Evolutionary conservation across 257 asterid genomes (phyloP).

Genomic region (Lycium barbarum): DNA sequence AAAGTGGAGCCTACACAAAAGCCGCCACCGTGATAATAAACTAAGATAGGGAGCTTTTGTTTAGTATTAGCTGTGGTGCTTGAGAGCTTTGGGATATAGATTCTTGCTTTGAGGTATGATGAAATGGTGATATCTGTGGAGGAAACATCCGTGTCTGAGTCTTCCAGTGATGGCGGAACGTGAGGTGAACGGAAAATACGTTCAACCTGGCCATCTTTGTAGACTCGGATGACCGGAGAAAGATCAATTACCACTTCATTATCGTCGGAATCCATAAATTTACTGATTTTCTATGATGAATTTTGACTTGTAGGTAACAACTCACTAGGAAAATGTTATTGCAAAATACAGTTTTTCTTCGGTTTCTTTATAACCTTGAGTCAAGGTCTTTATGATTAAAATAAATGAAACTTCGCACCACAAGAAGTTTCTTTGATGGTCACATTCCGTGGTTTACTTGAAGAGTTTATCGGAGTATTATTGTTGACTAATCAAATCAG

Average conservation of each 20-base stretch:
- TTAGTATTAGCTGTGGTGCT: not conserved
- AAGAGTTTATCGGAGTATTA: too few species aligned
- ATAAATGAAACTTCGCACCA: too few species aligned
- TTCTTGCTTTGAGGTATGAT: constrained; percentile 34
- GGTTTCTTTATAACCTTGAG: too few species aligned
- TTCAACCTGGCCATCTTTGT: constrained; percentile 39
- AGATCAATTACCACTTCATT: constrained; percentile 27
- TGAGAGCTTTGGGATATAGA: constrained; percentile 37
- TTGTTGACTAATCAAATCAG: too few species aligned
- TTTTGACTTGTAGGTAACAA: not conserved
- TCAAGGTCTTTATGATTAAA: too few species aligned
- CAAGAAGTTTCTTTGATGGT: too few species aligned
- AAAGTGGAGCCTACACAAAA: constrained; percentile 44
- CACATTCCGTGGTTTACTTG: too few species aligned
- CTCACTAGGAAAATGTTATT: not conserved
- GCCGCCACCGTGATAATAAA: constrained; percentile 36
- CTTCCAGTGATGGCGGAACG: constrained; percentile 37
- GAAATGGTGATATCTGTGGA: constrained; percentile 44
- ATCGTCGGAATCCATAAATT: constrained; percentile 15
- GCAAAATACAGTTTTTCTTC: not conserved
- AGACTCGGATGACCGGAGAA: constrained; percentile 33
- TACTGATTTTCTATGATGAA: not conserved
- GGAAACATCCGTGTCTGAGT: constrained; percentile 33
- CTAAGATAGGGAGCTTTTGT: constrained; percentile 44
- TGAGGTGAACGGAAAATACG: constrained; percentile 25